Evolutionary conservation across 257 asterid species (phyloP).

Genomic region (Lantana camara): DNA sequence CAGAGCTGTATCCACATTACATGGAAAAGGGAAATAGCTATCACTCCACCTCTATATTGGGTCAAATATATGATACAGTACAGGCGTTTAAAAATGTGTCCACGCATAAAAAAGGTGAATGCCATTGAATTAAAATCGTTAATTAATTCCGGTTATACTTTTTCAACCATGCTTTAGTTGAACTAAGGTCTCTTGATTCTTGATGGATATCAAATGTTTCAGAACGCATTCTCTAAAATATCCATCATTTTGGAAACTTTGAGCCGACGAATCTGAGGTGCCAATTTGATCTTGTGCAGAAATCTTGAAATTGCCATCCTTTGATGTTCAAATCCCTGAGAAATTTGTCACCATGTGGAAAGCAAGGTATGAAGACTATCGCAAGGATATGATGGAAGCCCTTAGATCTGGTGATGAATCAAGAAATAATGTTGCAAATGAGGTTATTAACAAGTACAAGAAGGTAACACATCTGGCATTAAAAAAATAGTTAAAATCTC

Average conservation of each 20-base stretch:
- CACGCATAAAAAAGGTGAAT: slow-evolving; percentile 37
- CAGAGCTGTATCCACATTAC: slow-evolving; percentile 66
- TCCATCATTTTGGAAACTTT: not conserved
- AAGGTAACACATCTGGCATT: slow-evolving; percentile 42
- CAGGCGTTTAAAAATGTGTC: slow-evolving; percentile 34
- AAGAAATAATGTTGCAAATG: slow-evolving; percentile 46
- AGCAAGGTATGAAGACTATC: slow-evolving; percentile 41
- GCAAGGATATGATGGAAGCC: slow-evolving; percentile 53
- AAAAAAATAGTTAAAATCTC: not conserved
- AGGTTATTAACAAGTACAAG: slow-evolving; percentile 61
- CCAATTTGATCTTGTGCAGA: slow-evolving; percentile 32
- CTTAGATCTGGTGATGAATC: slow-evolving; percentile 34
- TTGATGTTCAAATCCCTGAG: slow-evolving; percentile 36
- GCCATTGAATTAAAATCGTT: not conserved
- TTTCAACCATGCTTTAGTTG: not conserved
- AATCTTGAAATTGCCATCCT: slow-evolving; percentile 55
- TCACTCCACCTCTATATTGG: slow-evolving; percentile 62
- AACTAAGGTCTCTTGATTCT: slow-evolving; percentile 4
- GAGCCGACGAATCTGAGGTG: not conserved
- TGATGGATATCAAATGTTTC: too few species aligned
- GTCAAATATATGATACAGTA: slow-evolving; percentile 55
- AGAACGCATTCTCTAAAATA: not conserved
- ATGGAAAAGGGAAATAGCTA: slow-evolving; percentile 49
- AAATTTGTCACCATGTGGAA: slow-evolving; percentile 42
- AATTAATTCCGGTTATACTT: not conserved